Evolutionary conservation across 306 rosid genomes (phyloP).

Genomic region (Echinosophora koreensis): DNA sequence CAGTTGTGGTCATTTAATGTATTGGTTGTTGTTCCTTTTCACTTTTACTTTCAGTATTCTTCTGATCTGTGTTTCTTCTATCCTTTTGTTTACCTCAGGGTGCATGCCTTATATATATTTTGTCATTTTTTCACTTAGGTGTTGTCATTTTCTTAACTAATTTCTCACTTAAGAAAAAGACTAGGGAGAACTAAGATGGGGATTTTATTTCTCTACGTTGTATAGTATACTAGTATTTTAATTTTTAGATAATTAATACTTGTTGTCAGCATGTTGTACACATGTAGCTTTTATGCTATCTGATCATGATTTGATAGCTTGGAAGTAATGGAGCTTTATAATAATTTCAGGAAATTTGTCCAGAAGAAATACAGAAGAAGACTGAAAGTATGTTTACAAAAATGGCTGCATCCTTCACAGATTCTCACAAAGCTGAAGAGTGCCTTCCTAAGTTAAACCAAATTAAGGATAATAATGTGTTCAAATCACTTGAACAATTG

Average conservation of each 20-base stretch:
- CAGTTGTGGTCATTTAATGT: background rate
- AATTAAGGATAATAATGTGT: constrained; percentile 74
- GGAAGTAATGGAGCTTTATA: constrained; percentile 27
- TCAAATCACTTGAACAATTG: constrained; percentile 66
- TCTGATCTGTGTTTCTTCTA: background rate
- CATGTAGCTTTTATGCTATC: constrained; percentile 28
- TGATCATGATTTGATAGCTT: constrained; percentile 41
- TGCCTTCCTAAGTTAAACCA: constrained; percentile 73
- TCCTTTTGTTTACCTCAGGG: background rate
- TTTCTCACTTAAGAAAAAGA: background rate
- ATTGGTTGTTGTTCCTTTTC: constrained; percentile 21
- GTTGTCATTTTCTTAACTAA: background rate
- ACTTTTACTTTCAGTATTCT: background rate
- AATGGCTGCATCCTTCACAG: constrained; percentile 79
- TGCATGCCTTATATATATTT: background rate
- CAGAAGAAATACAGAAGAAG: constrained; percentile 70
- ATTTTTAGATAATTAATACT: background rate
- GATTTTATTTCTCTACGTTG: background rate
- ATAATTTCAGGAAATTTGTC: constrained; percentile 68
- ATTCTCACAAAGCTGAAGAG: constrained; percentile 78
- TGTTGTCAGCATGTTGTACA: constrained; percentile 16
- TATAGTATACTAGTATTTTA: background rate
- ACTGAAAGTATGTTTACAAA: constrained; percentile 58
- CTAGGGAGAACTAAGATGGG: background rate
- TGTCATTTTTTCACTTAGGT: background rate